phyloP scores from a whole-genome alignment of 2,329 filamentous ascomycete genomes.

The Talaromyces sp. region DNA sequence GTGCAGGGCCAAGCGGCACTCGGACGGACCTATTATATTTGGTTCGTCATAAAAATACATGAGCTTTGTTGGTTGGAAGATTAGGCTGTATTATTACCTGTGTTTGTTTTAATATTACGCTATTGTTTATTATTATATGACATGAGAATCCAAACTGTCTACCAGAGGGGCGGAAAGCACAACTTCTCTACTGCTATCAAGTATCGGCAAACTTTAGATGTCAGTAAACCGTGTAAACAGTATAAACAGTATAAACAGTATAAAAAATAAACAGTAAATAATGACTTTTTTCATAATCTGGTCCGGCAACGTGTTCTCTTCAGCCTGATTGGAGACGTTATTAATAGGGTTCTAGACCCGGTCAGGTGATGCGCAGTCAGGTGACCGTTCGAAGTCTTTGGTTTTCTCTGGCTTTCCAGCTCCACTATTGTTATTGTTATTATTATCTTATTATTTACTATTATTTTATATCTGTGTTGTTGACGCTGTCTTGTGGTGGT shows the following conservation, averaged over 20 bases:
- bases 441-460: no score
- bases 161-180: no score
- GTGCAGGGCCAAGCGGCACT: not conserved
- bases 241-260: not conserved
- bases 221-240: no score
- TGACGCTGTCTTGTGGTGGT: no score
- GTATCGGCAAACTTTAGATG: not conserved
- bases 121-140: no score
- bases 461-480: no score
- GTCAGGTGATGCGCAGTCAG: not conserved
- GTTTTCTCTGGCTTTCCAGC: not conserved
- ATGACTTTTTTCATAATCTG: not conserved
- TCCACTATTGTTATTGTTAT: no score
- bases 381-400: not conserved
- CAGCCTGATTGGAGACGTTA: slow-evolving; percentile 16
- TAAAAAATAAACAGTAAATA: not conserved
- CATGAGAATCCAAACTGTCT: no score
- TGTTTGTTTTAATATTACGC: no score
- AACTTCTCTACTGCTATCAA: not conserved
- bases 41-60: no score
- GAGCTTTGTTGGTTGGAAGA: no score
- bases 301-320: slow-evolving; percentile 24
- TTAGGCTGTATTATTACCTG: no score
- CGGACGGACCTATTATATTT: not conserved
- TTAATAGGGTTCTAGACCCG: slow-evolving; percentile 14